A percentile compares a stretch with the other conserved stretches of the same genome.
Evolutionary conservation across 495 filamentous ascomycete species (phyloP).

Genomic region (Pyrenula massariospora): DNA sequence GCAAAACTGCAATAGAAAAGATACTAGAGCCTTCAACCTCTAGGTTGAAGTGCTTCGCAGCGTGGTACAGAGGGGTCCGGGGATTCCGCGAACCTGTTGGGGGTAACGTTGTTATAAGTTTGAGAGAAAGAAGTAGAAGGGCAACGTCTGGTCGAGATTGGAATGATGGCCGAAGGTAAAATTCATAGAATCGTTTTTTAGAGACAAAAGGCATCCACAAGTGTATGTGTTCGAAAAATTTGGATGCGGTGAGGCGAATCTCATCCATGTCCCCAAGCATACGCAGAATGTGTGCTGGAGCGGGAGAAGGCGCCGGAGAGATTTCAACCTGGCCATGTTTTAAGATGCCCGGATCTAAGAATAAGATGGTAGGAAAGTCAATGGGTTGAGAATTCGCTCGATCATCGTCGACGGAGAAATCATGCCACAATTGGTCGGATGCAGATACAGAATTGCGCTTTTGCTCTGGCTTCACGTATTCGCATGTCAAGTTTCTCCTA

Average conservation of each 20-base stretch:
- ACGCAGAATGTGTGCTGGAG: constrained; percentile 9
- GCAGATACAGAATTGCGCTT: constrained; percentile 1
- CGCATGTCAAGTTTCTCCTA: constrained; percentile 9
- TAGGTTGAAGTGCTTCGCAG: constrained; percentile 29
- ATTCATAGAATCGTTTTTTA: constrained; percentile 26
- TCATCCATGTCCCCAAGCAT: constrained; percentile 12
- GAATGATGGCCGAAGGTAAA: constrained; percentile 10
- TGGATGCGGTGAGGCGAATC: constrained; percentile 7
- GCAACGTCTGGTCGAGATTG: constrained; percentile 26
- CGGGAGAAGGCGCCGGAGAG: not conserved
- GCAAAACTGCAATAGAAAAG: constrained; percentile 24
- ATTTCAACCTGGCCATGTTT: constrained; percentile 8
- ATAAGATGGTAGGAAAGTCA: constrained; percentile 11
- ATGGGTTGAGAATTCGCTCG: constrained; percentile 5
- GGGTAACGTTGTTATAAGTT: constrained; percentile 17
- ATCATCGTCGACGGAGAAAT: constrained; percentile 2
- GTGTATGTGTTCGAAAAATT: constrained; percentile 15
- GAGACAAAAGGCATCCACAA: constrained; percentile 41
- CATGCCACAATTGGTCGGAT: constrained; percentile 3
- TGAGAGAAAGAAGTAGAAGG: constrained; percentile 37
- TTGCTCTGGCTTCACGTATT: constrained; percentile 7
- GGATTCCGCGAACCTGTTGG: constrained; percentile 8
- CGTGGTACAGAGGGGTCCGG: constrained; percentile 25
- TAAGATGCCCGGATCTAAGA: constrained; percentile 11
- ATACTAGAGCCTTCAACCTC: constrained; percentile 18